A percentile compares a stretch with the other conserved stretches of the same genome.
Conservation (phyloP, 192 early-diverging fungal genomes). For the Rhizophagus sp. region DNA sequence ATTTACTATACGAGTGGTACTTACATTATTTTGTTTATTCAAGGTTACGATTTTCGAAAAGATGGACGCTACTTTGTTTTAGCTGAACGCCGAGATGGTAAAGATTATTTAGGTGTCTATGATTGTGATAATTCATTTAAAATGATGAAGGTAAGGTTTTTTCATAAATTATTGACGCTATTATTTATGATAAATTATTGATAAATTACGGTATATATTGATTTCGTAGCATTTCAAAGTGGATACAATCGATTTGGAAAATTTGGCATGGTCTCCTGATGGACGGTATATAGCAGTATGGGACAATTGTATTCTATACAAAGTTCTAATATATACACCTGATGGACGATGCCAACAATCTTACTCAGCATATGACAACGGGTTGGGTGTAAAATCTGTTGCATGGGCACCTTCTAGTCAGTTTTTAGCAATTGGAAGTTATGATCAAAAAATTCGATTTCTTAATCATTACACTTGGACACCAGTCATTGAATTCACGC, state of each 20-base stretch:
- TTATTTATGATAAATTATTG: constrained; percentile 6
- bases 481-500: constrained; percentile 61
- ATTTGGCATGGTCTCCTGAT: constrained; percentile 85
- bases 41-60: constrained; percentile 56
- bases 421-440: constrained; percentile 82
- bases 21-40: too few species aligned
- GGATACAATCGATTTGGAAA: constrained; percentile 72
- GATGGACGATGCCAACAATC: constrained; percentile 55
- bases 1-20: not conserved
- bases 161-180: not conserved
- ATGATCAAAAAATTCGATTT: constrained; percentile 79
- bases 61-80: constrained; percentile 68
- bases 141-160: constrained; percentile 55
- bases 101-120: constrained; percentile 65
- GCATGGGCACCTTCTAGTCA: constrained; percentile 76
- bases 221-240: constrained; percentile 59
- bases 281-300: constrained; percentile 75
- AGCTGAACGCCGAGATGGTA: constrained; percentile 57
- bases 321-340: constrained; percentile 66
- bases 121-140: constrained; percentile 63
- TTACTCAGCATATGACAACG: constrained; percentile 58
- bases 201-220: not conserved
- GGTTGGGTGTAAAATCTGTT: constrained; percentile 76
- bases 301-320: constrained; percentile 74
- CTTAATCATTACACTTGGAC: constrained; percentile 75